phyloP scores from a whole-genome alignment of 2,329 filamentous ascomycete genomes.

The Aspergillus oerlinghausenensis region DNA sequence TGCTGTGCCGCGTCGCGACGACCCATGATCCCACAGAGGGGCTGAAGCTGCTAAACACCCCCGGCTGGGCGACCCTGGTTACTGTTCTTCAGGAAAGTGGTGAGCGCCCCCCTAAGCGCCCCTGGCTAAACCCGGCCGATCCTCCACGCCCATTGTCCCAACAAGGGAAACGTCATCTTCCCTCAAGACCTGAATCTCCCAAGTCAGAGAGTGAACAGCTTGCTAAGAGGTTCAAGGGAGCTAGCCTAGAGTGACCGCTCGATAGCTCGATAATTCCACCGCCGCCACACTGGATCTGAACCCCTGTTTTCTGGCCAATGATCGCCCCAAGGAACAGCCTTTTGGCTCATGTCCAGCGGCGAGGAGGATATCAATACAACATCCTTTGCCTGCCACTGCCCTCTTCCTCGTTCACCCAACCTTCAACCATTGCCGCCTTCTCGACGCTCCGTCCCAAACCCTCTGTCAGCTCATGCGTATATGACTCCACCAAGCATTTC shows the following conservation, averaged over 20 bases:
- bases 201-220: constrained; percentile 53
- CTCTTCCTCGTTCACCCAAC: not conserved
- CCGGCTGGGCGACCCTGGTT: constrained; percentile 90
- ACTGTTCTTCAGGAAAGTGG: constrained; percentile 93
- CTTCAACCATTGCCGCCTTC: not conserved
- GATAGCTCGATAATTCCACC: not conserved
- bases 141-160: constrained; percentile 28
- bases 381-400: not conserved
- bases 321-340: not conserved
- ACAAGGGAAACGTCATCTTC: constrained; percentile 32
- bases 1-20: constrained; percentile 80
- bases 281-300: not conserved
- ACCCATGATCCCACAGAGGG: constrained; percentile 75
- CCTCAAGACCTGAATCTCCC: constrained; percentile 35
- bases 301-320: not conserved
- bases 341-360: not conserved
- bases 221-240: constrained; percentile 63
- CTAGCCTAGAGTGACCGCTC: constrained; percentile 48
- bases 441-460: not conserved
- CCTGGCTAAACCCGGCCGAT: constrained; percentile 41
- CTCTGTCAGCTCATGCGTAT: not conserved
- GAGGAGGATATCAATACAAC: not conserved
- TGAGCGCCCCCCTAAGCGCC: constrained; percentile 85
- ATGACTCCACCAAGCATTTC: not conserved
- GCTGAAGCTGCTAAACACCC: constrained; percentile 76